Conservation (phyloP, 495 filamentous ascomycete species). For the Daldinia bambusicola region DNA sequence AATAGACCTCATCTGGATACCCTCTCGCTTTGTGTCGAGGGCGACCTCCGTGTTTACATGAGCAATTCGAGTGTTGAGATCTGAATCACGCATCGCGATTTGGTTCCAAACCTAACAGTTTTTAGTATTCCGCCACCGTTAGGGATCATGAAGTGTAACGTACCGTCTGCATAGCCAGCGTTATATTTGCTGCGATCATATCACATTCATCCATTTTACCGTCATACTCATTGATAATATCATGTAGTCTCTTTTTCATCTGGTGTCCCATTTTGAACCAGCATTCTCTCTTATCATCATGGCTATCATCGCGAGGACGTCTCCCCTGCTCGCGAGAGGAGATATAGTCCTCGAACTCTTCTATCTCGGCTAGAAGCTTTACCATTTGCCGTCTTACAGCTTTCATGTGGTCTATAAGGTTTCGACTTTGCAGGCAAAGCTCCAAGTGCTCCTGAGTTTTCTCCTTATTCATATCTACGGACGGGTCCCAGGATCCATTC, state of each 20-base stretch:
- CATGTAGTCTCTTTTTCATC: slow-evolving; percentile 38
- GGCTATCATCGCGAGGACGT: background rate
- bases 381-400: slow-evolving; percentile 31
- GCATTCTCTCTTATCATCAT: background rate
- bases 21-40: slow-evolving; percentile 27
- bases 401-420: slow-evolving; percentile 25
- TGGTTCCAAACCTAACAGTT: slow-evolving; percentile 35
- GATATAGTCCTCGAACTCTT: slow-evolving; percentile 23
- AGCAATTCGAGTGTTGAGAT: slow-evolving; percentile 31
- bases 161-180: slow-evolving; percentile 23
- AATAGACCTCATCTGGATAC: slow-evolving; percentile 37
- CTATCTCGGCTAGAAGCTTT: slow-evolving; percentile 28
- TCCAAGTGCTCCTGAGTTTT: slow-evolving; percentile 31
- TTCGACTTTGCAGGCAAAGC: slow-evolving; percentile 30
- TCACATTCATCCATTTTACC: slow-evolving; percentile 41
- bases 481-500: slow-evolving; percentile 11
- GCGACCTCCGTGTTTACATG: slow-evolving; percentile 26
- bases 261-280: slow-evolving; percentile 15
- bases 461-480: slow-evolving; percentile 30
- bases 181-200: slow-evolving; percentile 36
- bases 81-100: slow-evolving; percentile 35
- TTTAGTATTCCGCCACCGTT: background rate
- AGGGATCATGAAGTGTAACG: background rate
- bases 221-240: slow-evolving; percentile 41
- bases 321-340: background rate